phyloP scores from a whole-genome alignment of 768 basidiomycete genomes.

The Macrocybe gigantea region DNA sequence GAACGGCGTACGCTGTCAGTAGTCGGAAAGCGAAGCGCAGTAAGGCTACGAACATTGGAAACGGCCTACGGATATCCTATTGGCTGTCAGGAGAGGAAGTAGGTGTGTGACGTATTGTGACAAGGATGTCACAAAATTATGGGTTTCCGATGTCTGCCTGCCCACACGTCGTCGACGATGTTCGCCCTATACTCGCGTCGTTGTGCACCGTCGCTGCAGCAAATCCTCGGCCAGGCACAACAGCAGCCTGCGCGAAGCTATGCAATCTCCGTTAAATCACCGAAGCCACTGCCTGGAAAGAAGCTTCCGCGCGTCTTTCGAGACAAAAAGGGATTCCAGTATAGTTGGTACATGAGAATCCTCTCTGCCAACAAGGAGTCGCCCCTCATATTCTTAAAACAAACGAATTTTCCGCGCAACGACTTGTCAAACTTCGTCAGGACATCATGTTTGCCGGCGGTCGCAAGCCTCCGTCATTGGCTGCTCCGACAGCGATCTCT shows the following conservation, averaged over 20 bases:
- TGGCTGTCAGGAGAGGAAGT: background rate
- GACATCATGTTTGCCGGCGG: conserved; percentile 57
- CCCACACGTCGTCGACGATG: too few species aligned
- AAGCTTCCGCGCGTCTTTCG: conserved; percentile 62
- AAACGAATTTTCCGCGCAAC: conserved; percentile 68
- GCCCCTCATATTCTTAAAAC: conserved; percentile 75
- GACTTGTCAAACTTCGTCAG: conserved; percentile 61
- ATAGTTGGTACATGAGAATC: conserved; percentile 72
- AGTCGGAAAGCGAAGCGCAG: background rate
- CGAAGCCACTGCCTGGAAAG: conserved; percentile 48
- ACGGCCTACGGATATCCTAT: too few species aligned
- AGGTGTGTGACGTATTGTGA: background rate
- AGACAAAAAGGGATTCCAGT: conserved; percentile 77
- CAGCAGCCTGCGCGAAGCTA: conserved; percentile 36
- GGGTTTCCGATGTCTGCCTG: background rate
- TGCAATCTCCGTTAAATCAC: conserved; percentile 51
- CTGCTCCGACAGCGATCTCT: conserved; percentile 5
- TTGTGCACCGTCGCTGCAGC: background rate
- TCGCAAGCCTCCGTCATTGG: conserved; percentile 34
- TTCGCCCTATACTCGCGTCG: background rate
- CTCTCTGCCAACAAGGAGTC: conserved; percentile 49
- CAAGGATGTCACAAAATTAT: background rate
- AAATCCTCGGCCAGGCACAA: conserved; percentile 13
- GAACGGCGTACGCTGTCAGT: too few species aligned
- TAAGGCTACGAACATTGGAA: background rate